Base-by-base conservation (phyloP, 768 basidiomycete species). In the Boletus rufocinnamomeus region DNA sequence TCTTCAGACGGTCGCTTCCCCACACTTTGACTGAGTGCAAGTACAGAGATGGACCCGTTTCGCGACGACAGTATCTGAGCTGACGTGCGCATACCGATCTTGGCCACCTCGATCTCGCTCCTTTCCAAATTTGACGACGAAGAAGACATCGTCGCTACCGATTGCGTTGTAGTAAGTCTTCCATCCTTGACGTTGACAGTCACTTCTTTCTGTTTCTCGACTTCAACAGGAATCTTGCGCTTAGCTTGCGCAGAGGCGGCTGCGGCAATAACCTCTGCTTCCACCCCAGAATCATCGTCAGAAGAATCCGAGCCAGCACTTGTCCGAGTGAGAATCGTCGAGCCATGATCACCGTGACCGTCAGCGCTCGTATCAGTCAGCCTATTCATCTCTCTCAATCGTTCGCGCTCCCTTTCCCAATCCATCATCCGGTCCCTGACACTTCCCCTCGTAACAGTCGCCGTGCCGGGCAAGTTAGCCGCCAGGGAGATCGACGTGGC, bases 381-480 rank as follows among this genome's bases (percentile, higher is more conserved):
- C 58, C 78, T 76, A 59, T 80, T 80, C 79, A 89, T 85, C 77
- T 89, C 88, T 63, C 88, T 79, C 67, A 90, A 71, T 58, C 87
- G 76, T 71, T 85, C 80, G 37, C 82, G 80, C 70, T 90, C 88
- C 43, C 84, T 76, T 68, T 91, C 88, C 88, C 89, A 91, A 63
- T 90, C 89, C 62, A 78, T 78, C 63, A 91, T 85, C 13, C 89
- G 78, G 57, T 88, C 82, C 57, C 79, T 80, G 19, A 79, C 79
- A 19, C 75, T 74, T 27, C 70, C 73, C 49, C 45, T 73, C 28
- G 66, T 52, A 9, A 68, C 57, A 11, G 57, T 61, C 10, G 66
- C 61, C 8, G 50, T 49, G 23, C 59, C 28, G 3, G 65, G 59
- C 11, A 74, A 47, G 34, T 71, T 66, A 35, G 60, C 54, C 9